Evolutionary conservation across 2,329 filamentous ascomycete species (phyloP).

Genomic region (Diaporthe velutina): DNA sequence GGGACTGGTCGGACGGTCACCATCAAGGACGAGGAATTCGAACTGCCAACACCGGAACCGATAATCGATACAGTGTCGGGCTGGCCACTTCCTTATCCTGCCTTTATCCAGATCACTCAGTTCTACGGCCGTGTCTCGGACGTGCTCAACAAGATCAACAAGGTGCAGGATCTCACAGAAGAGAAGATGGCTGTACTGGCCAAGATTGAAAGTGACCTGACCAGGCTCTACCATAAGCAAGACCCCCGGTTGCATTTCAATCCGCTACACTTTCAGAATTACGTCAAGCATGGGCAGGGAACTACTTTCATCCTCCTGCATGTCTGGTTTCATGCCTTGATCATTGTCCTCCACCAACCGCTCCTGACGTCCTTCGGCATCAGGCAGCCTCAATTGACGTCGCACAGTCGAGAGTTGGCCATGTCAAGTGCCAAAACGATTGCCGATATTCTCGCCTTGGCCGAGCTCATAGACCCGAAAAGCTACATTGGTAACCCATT

Average conservation of each 20-base stretch:
- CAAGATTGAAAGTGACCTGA: conserved; percentile 86
- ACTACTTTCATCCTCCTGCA: conserved; percentile 90
- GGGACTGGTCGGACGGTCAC: conserved; percentile 89
- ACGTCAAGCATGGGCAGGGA: conserved; percentile 83
- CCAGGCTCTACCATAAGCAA: conserved; percentile 77
- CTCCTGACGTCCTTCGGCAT: conserved; percentile 81
- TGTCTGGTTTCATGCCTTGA: conserved; percentile 90
- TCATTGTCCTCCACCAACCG: conserved; percentile 87
- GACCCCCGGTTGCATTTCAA: conserved; percentile 85
- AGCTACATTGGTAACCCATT: conserved; percentile 91
- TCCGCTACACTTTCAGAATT: conserved; percentile 86
- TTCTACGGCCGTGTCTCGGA: conserved; percentile 89
- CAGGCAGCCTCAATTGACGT: conserved; percentile 77
- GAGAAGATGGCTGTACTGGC: conserved; percentile 80
- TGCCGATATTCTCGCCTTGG: conserved; percentile 88
- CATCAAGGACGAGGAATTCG: conserved; percentile 86
- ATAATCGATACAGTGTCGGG: conserved; percentile 67
- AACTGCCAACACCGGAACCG: conserved; percentile 75
- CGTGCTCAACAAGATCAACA: conserved; percentile 83
- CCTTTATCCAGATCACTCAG: conserved; percentile 86
- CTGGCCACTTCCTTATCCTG: conserved; percentile 84
- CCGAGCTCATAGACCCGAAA: conserved; percentile 86
- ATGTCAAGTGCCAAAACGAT: conserved; percentile 95
- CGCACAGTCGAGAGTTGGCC: conserved; percentile 83
- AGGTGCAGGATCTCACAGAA: conserved; percentile 79